A percentile compares a stretch with the other conserved stretches of the same genome.
Evolutionary conservation across 176 grass and related monocot species (phyloP).

Genomic region (Chrysopogon serrulatus): DNA sequence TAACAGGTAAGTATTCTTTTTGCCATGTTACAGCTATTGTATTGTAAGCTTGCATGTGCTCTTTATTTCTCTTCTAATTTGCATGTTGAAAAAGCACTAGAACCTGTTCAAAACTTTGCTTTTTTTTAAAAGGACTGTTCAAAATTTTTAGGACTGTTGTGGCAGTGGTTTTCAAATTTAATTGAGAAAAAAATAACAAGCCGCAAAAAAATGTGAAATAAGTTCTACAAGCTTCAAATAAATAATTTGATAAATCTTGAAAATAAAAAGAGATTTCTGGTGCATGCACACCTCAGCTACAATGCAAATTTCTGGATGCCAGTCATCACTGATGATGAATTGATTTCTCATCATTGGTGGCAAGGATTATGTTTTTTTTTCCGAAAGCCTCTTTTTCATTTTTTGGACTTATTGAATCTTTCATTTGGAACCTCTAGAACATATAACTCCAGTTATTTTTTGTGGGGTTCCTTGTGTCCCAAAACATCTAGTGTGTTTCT

Average conservation of each 20-base stretch:
- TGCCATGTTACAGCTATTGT: not conserved
- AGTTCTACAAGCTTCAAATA: not conserved
- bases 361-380: not conserved
- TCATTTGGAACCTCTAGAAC: not conserved
- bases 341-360: not conserved
- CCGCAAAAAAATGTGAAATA: not conserved
- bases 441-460: not conserved
- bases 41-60: not conserved
- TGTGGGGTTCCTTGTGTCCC: not conserved
- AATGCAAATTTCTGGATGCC: not conserved
- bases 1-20: slow-evolving; percentile 3
- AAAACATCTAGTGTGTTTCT: not conserved
- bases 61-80: slow-evolving; percentile 15
- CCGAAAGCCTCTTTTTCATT: not conserved
- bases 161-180: not conserved
- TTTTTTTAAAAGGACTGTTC: no score
- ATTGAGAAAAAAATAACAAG: not conserved
- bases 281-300: not conserved
- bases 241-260: not conserved
- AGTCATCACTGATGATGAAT: not conserved
- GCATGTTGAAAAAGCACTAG: no score
- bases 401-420: not conserved
- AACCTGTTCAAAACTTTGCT: not conserved
- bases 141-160: not conserved
- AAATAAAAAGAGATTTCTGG: not conserved